These are phyloP conservation scores for Trifolium fragiferum DNA, from an alignment of 306 rosid genomes.

Conservation along the genomic window DNA sequence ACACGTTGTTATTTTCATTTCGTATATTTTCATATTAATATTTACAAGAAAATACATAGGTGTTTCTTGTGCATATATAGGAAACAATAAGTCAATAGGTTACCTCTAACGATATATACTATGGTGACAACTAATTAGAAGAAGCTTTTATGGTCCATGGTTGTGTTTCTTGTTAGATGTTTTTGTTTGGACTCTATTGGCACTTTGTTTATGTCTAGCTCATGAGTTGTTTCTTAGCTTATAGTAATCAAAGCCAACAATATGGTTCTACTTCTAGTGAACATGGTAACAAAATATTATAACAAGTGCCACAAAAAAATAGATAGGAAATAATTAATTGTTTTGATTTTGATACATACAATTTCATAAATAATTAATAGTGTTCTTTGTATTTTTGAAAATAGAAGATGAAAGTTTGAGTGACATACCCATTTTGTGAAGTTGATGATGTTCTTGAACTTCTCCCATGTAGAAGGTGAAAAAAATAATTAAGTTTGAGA, in stretches of 20 bases:
- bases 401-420: conserved; percentile 14
- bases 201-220: neutral
- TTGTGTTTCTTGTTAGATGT: neutral
- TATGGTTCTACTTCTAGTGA: neutral
- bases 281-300: neutral
- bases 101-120: too few relatives aligned
- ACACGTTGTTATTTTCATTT: too few relatives aligned
- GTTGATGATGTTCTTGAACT: conserved; percentile 37
- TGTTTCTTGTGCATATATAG: too few relatives aligned
- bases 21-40: too few relatives aligned
- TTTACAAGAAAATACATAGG: too few relatives aligned
- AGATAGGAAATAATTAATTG: neutral
- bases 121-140: neutral
- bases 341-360: neutral
- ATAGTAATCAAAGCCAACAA: neutral
- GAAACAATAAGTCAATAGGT: too few relatives aligned
- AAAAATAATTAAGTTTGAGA: neutral
- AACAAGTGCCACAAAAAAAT: neutral
- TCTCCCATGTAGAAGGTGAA: conserved; percentile 39
- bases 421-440: conserved; percentile 36
- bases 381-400: neutral
- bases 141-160: neutral
- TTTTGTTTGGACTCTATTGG: neutral
- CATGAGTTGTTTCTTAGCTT: neutral
- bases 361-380: neutral